These are phyloP conservation scores for Astrothelium macrocarpum DNA, from an alignment of 495 filamentous ascomycete species.

Conservation along the genomic window DNA sequence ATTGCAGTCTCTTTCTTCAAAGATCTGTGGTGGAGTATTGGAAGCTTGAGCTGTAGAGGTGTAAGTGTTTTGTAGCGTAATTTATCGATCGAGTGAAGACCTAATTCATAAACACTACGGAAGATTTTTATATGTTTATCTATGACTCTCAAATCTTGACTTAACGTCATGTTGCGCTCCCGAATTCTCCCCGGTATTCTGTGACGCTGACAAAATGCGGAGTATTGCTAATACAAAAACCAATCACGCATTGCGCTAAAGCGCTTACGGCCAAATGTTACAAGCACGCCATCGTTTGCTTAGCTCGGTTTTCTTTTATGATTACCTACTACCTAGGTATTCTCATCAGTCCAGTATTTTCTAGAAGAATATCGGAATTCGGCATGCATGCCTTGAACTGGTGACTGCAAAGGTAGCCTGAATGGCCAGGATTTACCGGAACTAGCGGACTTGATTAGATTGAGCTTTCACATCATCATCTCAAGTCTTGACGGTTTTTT, in stretches of 20 bases:
- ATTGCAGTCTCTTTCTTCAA: background rate
- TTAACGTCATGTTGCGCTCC: background rate
- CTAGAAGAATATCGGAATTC: background rate
- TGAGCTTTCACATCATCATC: too few species aligned
- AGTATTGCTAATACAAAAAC: background rate
- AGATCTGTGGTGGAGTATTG: background rate
- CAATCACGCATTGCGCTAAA: background rate
- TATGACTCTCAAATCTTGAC: background rate
- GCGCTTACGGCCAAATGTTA: background rate
- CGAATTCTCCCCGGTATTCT: background rate
- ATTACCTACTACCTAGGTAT: background rate
- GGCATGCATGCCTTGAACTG: background rate
- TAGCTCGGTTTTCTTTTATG: background rate
- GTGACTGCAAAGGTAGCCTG: too few species aligned
- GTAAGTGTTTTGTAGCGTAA: too few species aligned
- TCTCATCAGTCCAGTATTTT: background rate
- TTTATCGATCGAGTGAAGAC: too few species aligned
- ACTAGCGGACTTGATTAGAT: too few species aligned
- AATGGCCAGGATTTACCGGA: too few species aligned
- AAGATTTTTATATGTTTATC: background rate
- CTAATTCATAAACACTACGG: too few species aligned
- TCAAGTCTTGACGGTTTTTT: too few species aligned
- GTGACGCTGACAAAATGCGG: conserved; percentile 4
- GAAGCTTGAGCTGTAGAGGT: too few species aligned
- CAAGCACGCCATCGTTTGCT: background rate